phyloP scores from a whole-genome alignment of 2,329 filamentous ascomycete genomes.

The Epichloe sylvatica region DNA sequence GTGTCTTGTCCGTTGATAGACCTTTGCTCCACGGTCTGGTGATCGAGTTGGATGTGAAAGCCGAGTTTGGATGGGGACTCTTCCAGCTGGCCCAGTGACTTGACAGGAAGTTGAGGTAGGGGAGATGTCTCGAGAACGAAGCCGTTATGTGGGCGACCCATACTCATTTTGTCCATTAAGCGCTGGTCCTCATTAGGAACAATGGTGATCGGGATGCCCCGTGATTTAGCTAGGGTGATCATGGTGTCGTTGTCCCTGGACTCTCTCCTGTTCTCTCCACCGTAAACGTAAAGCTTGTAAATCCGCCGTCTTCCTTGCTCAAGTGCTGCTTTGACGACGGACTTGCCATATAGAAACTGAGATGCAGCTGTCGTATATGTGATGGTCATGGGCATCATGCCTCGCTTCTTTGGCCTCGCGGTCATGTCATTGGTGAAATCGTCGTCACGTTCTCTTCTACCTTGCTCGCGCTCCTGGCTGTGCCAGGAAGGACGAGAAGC shows the following conservation, averaged over 20 bases:
- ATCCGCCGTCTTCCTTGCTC: conserved; percentile 52
- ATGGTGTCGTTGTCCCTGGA: conserved; percentile 31
- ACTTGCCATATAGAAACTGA: conserved; percentile 78
- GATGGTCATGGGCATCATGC: conserved; percentile 24
- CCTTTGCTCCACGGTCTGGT: conserved; percentile 62
- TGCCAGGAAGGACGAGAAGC: neutral
- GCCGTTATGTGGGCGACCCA: conserved; percentile 76
- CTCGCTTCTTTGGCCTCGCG: conserved; percentile 11
- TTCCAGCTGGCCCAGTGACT: conserved; percentile 37
- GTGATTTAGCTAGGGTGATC: conserved; percentile 31
- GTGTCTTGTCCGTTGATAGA: conserved; percentile 53
- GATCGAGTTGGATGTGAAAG: conserved; percentile 46
- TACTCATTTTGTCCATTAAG: conserved; percentile 71
- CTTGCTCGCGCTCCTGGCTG: neutral
- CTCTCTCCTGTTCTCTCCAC: conserved; percentile 39
- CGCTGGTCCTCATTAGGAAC: conserved; percentile 48
- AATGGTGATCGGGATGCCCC: conserved; percentile 40
- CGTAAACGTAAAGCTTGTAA: conserved; percentile 73
- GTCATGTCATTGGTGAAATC: neutral
- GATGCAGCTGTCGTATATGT: conserved; percentile 71
- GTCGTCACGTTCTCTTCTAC: neutral
- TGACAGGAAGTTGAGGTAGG: conserved; percentile 57
- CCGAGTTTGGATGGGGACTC: conserved; percentile 29
- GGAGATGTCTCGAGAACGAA: conserved; percentile 77
- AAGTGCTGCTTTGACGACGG: conserved; percentile 68